phyloP scores from a whole-genome alignment of 139 green algal genomes.

The Gonium pectorale region DNA sequence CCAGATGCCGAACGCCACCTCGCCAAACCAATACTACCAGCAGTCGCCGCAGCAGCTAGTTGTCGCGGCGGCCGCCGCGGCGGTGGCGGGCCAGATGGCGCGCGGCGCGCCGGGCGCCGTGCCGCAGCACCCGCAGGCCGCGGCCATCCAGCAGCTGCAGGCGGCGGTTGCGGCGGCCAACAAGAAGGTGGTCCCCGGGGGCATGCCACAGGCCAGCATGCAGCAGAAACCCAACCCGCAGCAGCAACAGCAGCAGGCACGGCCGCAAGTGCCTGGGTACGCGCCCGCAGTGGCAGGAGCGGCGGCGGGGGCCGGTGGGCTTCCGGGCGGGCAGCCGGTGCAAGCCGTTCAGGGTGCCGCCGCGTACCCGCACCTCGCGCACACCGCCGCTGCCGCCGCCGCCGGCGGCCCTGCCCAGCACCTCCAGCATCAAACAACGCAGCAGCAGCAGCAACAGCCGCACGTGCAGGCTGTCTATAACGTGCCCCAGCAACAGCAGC shows the following conservation, averaged over 20 bases:
- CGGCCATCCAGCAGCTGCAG: constrained; percentile 4
- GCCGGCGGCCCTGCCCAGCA: too few relatives aligned
- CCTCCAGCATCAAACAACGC: not conserved
- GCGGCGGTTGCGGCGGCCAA: not conserved
- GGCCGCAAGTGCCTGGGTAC: not conserved
- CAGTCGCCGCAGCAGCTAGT: not conserved
- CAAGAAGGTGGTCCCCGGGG: not conserved
- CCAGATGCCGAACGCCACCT: not conserved
- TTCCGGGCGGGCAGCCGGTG: not conserved
- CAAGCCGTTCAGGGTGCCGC: too few relatives aligned
- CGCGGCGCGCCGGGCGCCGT: not conserved
- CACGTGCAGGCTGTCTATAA: constrained; percentile 9
- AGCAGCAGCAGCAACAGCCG: not conserved
- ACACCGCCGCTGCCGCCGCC: too few relatives aligned
- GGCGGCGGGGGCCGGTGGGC: too few relatives aligned
- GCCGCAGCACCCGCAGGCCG: not conserved
- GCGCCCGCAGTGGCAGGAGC: not conserved
- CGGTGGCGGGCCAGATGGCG: not conserved
- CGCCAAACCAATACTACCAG: constrained; percentile 11
- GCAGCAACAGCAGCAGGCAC: not conserved
- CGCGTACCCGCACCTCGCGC: too few relatives aligned
- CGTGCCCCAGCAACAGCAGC: not conserved
- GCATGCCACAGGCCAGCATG: not conserved
- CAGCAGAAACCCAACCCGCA: not conserved
- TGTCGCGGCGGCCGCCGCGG: not conserved